Conservation (phyloP, 176 grass and related monocot genomes). For the Oryza coarctata region DNA sequence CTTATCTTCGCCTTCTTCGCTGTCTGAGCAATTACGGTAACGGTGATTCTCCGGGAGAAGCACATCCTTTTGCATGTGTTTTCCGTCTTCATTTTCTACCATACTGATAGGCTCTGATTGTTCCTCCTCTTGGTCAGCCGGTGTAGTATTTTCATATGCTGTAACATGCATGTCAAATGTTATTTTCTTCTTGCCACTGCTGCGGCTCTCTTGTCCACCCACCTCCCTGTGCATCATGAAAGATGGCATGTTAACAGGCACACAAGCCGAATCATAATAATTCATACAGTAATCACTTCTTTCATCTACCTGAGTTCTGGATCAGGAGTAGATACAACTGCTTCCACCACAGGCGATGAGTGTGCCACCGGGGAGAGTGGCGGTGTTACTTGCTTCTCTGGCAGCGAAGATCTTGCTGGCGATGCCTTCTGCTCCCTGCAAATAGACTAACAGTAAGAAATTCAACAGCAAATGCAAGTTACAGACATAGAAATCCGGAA, state of each 20-base stretch:
- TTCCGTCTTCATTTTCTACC: slow-evolving; percentile 18
- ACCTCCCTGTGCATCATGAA: slow-evolving; percentile 51
- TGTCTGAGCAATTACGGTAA: slow-evolving; percentile 67
- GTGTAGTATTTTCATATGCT: slow-evolving; percentile 46
- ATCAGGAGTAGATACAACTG: slow-evolving; percentile 17
- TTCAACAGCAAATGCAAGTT: background rate
- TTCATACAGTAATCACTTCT: background rate
- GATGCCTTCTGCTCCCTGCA: slow-evolving; percentile 26
- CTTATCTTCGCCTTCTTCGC: slow-evolving; percentile 49
- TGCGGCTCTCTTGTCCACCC: slow-evolving; percentile 44
- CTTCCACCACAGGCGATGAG: slow-evolving; percentile 18
- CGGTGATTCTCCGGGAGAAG: slow-evolving; percentile 69
- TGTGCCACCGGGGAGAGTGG: slow-evolving; percentile 20
- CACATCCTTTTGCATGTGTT: background rate
- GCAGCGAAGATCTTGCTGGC: background rate
- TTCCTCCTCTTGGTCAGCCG: slow-evolving; percentile 45
- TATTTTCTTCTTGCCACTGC: slow-evolving; percentile 74
- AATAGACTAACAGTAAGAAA: slow-evolving; percentile 25
- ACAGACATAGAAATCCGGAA: background rate
- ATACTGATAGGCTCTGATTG: background rate
- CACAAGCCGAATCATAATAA: background rate
- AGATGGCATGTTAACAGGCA: slow-evolving; percentile 24
- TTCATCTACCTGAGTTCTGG: slow-evolving; percentile 35
- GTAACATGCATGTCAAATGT: slow-evolving; percentile 79
- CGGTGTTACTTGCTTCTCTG: slow-evolving; percentile 22